Conservation (phyloP, 2,329 filamentous ascomycete genomes). For the Sclerotinia minor region DNA sequence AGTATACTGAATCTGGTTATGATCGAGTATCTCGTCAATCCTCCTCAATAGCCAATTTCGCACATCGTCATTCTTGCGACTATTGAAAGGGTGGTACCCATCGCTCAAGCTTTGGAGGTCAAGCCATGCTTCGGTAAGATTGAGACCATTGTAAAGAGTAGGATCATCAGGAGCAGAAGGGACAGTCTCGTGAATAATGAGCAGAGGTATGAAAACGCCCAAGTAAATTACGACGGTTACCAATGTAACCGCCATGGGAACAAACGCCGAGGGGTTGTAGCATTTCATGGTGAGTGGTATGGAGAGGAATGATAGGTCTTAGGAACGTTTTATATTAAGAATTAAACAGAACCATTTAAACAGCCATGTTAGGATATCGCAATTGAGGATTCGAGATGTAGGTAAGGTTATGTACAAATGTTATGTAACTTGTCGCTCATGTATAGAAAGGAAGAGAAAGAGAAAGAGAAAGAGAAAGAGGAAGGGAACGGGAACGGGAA, state of each 20-base stretch:
- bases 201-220: constrained; percentile 69
- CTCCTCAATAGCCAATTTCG: constrained; percentile 73
- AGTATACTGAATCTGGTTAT: constrained; percentile 55
- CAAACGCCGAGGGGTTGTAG: constrained; percentile 70
- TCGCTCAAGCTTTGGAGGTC: constrained; percentile 76
- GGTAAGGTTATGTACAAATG: neutral
- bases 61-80: constrained; percentile 76
- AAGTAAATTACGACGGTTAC: constrained; percentile 76
- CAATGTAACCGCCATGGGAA: constrained; percentile 76
- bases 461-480: too few relatives aligned
- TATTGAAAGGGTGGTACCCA: constrained; percentile 86
- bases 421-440: neutral
- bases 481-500: too few relatives aligned
- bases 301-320: neutral
- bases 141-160: constrained; percentile 62
- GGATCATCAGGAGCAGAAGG: constrained; percentile 62
- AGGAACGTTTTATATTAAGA: neutral
- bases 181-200: constrained; percentile 74
- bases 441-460: neutral
- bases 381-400: neutral
- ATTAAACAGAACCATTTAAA: neutral
- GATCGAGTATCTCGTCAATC: constrained; percentile 66
- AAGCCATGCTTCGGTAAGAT: constrained; percentile 82
- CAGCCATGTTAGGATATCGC: constrained; percentile 14
- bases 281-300: constrained; percentile 34